phyloP scores from a whole-genome alignment of 495 filamentous ascomycete species.

The Entonaema liquescens region DNA sequence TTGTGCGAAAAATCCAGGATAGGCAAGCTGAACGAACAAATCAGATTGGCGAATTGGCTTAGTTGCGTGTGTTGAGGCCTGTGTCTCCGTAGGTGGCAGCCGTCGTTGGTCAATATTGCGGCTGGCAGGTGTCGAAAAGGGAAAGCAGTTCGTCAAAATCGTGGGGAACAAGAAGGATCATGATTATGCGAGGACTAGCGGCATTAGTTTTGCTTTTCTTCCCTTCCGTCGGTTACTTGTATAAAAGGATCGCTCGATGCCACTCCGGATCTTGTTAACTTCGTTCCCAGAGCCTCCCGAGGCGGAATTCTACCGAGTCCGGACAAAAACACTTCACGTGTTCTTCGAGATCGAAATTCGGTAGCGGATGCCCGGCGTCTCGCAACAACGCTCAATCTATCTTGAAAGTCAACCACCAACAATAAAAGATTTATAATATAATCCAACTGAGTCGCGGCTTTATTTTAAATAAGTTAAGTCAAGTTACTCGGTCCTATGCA shows the following conservation, averaged over 20 bases:
- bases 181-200: conserved; percentile 38
- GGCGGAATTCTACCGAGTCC: conserved; percentile 25
- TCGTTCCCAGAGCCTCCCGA: conserved; percentile 3
- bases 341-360: conserved; percentile 14
- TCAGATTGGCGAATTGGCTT: conserved; percentile 31
- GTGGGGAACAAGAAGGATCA: conserved; percentile 44
- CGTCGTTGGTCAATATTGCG: conserved; percentile 35
- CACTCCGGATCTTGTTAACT: not conserved
- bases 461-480: conserved; percentile 17
- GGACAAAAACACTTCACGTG: conserved; percentile 26
- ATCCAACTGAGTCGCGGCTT: not conserved
- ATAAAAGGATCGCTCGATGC: conserved; percentile 25
- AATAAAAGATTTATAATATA: not conserved
- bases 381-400: conserved; percentile 22
- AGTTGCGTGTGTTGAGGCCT: conserved; percentile 29
- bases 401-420: conserved; percentile 14
- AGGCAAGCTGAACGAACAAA: conserved; percentile 42
- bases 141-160: conserved; percentile 46
- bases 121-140: conserved; percentile 44
- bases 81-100: conserved; percentile 34
- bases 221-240: conserved; percentile 9
- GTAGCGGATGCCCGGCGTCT: conserved; percentile 9
- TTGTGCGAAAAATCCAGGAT: conserved; percentile 50
- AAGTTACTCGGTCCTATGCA: conserved; percentile 7
- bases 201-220: conserved; percentile 23